Evolutionary conservation across 2,329 filamentous ascomycete species (phyloP), one percentile per base, ranked within the genome.

Genomic region (Cercospora sp.): DNA sequence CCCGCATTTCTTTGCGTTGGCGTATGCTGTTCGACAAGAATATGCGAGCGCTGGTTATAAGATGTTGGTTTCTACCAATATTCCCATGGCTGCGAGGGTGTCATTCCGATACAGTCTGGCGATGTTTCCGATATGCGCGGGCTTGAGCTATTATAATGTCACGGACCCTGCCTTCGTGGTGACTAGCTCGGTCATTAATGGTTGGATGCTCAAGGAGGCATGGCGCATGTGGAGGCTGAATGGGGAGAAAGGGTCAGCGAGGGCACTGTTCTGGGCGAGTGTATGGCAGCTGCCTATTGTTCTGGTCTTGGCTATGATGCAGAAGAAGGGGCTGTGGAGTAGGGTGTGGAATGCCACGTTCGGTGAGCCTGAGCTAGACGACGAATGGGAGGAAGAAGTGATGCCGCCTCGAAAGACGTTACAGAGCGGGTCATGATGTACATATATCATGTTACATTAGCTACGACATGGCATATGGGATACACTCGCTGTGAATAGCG

Each of bases 1-100:
- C 77, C 93, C 95, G 3, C 95, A 99, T 81, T 99, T 99, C 83
- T 98, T 97, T 86, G 91, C 94, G 0, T 85, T 99, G 23, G 94
- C 91, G 58, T 96, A 94, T 87, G 85, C 87, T 3, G 96, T 98
- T 69, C 86, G 93, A 20, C 90, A 96, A 8, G 95, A 99, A 79
- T 99, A 99, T 83, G 90, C 89, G 72, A 80, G 81, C 36, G 88
- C 88, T 0, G 88, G 88, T 0, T 89, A 90, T 76, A 82, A 84
- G 68, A 90, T 90, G 95, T 84, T 98, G 3, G 88, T 87, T 59
- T 98, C 94, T 90, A 90, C 91, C 5, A 94, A 98, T 77, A 92
- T 94, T 0, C 89, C 89, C 0, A 87, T 90, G 75, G 98, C 98
- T 76, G 90, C 87, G 0, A 88, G 95, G 8, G 95, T 99, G 1